Base-by-base conservation (phyloP, 169 alveolate genomes). In the Babesia divergens region DNA sequence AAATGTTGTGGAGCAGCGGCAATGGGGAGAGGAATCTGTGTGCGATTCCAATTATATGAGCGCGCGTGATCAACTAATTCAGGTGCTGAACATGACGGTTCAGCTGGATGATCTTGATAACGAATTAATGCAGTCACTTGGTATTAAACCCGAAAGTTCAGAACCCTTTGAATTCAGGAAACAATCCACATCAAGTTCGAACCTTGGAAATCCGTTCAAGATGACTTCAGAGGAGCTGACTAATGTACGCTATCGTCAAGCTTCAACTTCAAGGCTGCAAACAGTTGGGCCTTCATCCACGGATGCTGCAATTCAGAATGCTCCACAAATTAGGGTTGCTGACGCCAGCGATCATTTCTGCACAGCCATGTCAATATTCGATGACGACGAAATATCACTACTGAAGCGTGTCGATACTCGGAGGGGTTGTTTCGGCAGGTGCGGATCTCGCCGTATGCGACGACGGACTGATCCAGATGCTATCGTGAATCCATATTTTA, bases 401-500 rank as follows among this genome's bases (percentile, higher is more conserved):
- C 24, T 62, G 24, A 42, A 29, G 18, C 42, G 72, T 6, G 47
- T 62, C 4, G 34, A 32, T 62, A 37, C 24, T 18, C 5, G 72
- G 6, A 62, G 26, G 28, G 72, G 72, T 28, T 62, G 72, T 22
- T 62, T 62, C 38, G 35, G 35, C 11, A 47, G 37, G 49, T 62
- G 72, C 34, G 35, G 28, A 16, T 3, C 60, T 40, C 2, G 72
- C 6, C 56, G 72, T 14, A 11, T 8, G n/a, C 24, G 60, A 1
- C 42, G 59, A 4, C 20, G 31, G 24, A 8, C 31, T 28, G 72
- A 62, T 9, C 28, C n/a, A 1, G 60, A 22, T 31, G 40, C 35
- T 14, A 11, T 34, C 2, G 18, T 62, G 42, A 76, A 76, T 20
- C 62, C 49, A 37, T 76, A 76, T 49, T 76, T 76, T 47, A 65